Evolutionary conservation across 2,329 filamentous ascomycete species (phyloP).

Genomic region (Pyricularia pennisetigena): DNA sequence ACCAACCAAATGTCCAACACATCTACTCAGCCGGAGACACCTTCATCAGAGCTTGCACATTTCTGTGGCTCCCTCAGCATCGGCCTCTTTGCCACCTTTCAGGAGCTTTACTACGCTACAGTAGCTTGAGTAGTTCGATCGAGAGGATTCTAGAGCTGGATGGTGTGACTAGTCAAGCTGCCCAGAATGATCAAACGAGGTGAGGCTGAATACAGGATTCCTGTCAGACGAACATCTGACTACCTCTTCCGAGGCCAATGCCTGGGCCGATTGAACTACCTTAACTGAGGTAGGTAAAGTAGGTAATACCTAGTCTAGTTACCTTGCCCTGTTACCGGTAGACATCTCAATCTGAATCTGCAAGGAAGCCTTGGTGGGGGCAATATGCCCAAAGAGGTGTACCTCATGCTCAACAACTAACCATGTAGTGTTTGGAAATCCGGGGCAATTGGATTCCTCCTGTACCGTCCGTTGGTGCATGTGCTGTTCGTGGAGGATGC

Average conservation of each 20-base stretch:
- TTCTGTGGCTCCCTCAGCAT: background rate
- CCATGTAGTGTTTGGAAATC: background rate
- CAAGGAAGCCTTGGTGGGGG: background rate
- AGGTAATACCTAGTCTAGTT: no score
- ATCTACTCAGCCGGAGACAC: background rate
- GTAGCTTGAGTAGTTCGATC: background rate
- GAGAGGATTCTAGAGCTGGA: no score
- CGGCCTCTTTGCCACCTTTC: background rate
- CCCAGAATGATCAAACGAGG: background rate
- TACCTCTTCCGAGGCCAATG: background rate
- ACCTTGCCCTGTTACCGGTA: no score
- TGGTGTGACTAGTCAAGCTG: no score
- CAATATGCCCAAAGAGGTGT: background rate
- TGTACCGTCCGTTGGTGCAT: background rate
- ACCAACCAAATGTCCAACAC: background rate
- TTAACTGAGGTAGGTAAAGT: background rate
- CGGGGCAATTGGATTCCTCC: background rate
- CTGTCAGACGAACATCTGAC: no score
- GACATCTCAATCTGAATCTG: background rate
- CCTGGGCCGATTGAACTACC: background rate
- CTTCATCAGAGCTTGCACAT: background rate
- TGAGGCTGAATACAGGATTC: background rate
- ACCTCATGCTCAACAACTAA: background rate
- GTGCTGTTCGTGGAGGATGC: background rate
- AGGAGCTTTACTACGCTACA: background rate